These are phyloP conservation scores for Pistacia vera DNA, from an alignment of 345 rosid species.

Conservation along the genomic window DNA sequence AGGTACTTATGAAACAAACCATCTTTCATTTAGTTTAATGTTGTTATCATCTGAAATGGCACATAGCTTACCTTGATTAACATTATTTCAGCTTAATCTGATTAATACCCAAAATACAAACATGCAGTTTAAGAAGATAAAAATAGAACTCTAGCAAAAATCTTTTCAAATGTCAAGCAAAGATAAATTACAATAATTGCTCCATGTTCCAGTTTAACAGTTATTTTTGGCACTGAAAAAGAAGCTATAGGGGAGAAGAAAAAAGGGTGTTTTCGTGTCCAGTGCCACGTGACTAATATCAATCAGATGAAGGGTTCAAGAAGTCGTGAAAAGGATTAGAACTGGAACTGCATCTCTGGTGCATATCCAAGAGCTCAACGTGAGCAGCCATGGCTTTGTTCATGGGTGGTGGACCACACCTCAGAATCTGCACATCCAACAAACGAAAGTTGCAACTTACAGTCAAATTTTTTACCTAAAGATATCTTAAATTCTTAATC, in stretches of 20 bases:
- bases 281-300: constrained; percentile 21
- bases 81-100: not conserved
- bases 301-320: constrained; percentile 11
- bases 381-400: constrained; percentile 96
- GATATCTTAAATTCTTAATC: no score
- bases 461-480: not conserved
- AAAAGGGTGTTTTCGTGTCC: not conserved
- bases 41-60: no score
- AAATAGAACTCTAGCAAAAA: not conserved
- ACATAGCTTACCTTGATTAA: no score
- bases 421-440: constrained; percentile 58
- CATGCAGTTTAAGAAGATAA: not conserved
- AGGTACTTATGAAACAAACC: no score
- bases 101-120: not conserved
- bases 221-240: not conserved
- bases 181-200: not conserved
- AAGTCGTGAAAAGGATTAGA: constrained; percentile 44
- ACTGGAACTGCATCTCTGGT: constrained; percentile 94
- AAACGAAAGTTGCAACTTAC: constrained; percentile 4
- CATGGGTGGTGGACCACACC: constrained; percentile 98
- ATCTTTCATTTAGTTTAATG: no score
- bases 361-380: constrained; percentile 74
- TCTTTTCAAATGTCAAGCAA: not conserved
- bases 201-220: not conserved
- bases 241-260: not conserved